These are phyloP conservation scores for Pelagophyceae sp. DNA, from an alignment of 352 stramenopile species.

Conservation along the genomic window DNA sequence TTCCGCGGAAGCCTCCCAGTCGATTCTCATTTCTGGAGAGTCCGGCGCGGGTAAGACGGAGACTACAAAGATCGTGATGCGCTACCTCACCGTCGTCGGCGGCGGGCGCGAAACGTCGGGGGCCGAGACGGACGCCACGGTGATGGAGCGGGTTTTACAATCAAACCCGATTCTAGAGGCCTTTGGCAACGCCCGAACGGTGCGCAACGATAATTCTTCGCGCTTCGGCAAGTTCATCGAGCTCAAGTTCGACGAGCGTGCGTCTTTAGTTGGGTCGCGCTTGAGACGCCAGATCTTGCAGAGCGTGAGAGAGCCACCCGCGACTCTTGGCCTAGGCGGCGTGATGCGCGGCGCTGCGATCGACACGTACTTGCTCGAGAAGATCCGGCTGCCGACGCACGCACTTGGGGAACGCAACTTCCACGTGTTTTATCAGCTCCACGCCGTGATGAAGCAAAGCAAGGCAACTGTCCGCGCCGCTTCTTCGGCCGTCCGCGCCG, in stretches of 20 bases:
- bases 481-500: not conserved
- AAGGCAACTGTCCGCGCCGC: constrained; percentile 55
- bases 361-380: constrained; percentile 79
- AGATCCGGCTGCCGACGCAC: constrained; percentile 81
- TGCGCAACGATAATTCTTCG: constrained; percentile 89
- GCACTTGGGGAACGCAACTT: constrained; percentile 82
- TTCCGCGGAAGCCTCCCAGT: constrained; percentile 31
- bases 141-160: constrained; percentile 69
- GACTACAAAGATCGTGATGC: constrained; percentile 92
- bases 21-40: constrained; percentile 83
- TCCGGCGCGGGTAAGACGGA: constrained; percentile 84
- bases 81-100: constrained; percentile 76
- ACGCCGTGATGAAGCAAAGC: constrained; percentile 54
- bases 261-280: too few species aligned
- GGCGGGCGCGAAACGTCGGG: not conserved
- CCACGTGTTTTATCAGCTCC: constrained; percentile 89
- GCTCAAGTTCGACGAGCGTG: constrained; percentile 65
- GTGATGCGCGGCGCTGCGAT: constrained; percentile 52
- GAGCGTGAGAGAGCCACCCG: too few species aligned
- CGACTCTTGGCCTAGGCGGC: too few species aligned
- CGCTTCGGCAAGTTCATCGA: constrained; percentile 93
- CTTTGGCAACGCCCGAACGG: constrained; percentile 91
- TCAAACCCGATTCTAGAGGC: constrained; percentile 92
- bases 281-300: too few species aligned
- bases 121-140: not conserved